phyloP scores from a whole-genome alignment of 2,329 filamentous ascomycete genomes.

The Cadophora gregata region DNA sequence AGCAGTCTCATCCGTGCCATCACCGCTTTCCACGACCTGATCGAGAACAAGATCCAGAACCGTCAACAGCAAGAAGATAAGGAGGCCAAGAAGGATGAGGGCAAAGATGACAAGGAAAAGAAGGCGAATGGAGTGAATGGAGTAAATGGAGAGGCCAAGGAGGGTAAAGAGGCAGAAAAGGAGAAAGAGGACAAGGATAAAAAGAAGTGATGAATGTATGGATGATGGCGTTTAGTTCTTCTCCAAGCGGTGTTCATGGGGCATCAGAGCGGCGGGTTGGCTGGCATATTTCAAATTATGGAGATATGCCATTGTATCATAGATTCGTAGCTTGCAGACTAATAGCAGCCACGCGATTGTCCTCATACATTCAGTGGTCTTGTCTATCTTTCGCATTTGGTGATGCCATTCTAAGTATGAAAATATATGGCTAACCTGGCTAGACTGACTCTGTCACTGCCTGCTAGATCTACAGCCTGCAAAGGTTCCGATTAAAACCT shows the following conservation, averaged over 20 bases:
- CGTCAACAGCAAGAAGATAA: slow-evolving; percentile 96
- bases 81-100: slow-evolving; percentile 75
- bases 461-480: neutral
- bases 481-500: neutral
- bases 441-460: neutral
- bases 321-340: slow-evolving; percentile 41
- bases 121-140: slow-evolving; percentile 64
- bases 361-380: neutral
- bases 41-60: slow-evolving; percentile 99
- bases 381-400: neutral
- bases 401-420: no score
- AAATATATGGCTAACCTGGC: neutral
- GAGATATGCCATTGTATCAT: slow-evolving; percentile 44
- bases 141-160: slow-evolving; percentile 54
- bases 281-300: slow-evolving; percentile 38
- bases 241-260: slow-evolving; percentile 35
- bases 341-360: slow-evolving; percentile 38
- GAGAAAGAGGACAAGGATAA: slow-evolving; percentile 64
- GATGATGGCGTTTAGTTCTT: slow-evolving; percentile 34
- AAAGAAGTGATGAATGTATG: slow-evolving; percentile 47
- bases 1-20: slow-evolving; percentile 97
- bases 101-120: slow-evolving; percentile 69
- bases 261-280: slow-evolving; percentile 32
- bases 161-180: slow-evolving; percentile 53
- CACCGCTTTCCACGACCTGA: slow-evolving; percentile 97